Evolutionary conservation across 2,329 filamentous ascomycete species (phyloP), one percentile per base, ranked within the genome.

Genomic region (Mariannaea sp.): DNA sequence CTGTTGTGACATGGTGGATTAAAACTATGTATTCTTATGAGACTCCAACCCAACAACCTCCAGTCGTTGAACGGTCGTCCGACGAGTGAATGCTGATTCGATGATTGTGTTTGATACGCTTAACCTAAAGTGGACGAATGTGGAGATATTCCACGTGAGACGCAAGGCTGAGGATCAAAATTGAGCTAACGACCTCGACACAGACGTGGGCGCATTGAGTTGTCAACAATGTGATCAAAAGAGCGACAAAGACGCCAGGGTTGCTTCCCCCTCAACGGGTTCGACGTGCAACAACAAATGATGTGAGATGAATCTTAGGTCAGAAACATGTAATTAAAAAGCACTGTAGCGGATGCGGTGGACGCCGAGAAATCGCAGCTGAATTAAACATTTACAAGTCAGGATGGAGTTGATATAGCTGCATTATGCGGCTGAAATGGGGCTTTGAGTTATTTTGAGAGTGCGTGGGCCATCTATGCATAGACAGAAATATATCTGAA

Each of bases 111-210:
- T 57, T 69, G 59, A 68, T 58, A 66, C 63, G 66, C 53, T 59
- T n/a, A 54, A 26, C 36, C 42, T 47, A 49, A 47, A 47, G 40
- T 55, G 52, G 53, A 32, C 41, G 46, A 55, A 51, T 60, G 58
- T 68, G 65, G 66, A 57, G 53, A 54, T 49, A 22, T 53, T 63
- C 60, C 67, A 70, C 62, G 64, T 68, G 63, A 67, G 57, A 62
- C 46, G 61, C 64, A 67, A 68, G 60, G 61, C 68, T 65, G 60
- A 65, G 46, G 42, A 40, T 55, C 48, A 44, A 46, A 60, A 58
- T 62, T 43, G 56, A 49, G 41, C 53, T 60, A 61, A 55, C 56
- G 59, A 61, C 57, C 49, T 53, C 53, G 39, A 49, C 32, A 39
- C 40, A 43, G 50, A 53, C 44, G 50, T 27, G 36, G 38, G 44